Evolutionary conservation across 2,329 filamentous ascomycete genomes (phyloP).

Genomic region (Pseudopithomyces maydicus): DNA sequence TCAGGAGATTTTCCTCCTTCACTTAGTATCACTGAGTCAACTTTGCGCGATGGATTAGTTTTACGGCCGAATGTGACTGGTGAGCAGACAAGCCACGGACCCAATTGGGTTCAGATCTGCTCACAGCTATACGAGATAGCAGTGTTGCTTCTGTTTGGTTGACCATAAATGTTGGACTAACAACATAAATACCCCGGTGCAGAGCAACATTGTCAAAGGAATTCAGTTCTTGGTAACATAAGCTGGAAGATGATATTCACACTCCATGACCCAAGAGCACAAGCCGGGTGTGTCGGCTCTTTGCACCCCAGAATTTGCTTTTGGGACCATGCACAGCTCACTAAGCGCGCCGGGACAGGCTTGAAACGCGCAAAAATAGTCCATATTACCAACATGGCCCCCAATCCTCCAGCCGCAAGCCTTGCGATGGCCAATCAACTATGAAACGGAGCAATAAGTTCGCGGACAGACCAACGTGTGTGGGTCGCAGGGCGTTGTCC

Average conservation of each 20-base stretch:
- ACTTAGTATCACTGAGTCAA: neutral
- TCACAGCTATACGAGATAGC: too few species aligned
- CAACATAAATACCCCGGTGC: too few species aligned
- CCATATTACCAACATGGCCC: neutral
- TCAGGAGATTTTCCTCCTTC: neutral
- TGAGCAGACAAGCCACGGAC: too few species aligned
- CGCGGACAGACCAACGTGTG: neutral
- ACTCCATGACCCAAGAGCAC: neutral
- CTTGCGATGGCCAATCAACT: neutral
- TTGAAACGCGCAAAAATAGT: constrained; percentile 1
- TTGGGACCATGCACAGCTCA: neutral
- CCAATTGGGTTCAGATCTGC: too few species aligned
- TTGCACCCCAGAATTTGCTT: neutral
- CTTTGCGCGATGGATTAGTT: neutral
- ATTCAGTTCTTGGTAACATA: too few species aligned
- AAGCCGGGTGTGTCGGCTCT: constrained; percentile 1
- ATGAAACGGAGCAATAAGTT: neutral
- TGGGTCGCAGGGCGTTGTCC: neutral
- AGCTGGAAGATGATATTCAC: neutral
- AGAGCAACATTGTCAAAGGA: too few species aligned
- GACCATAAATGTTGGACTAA: too few species aligned
- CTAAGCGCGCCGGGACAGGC: neutral
- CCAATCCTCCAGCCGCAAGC: neutral
- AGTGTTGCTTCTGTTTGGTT: too few species aligned
- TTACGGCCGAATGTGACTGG: neutral